A percentile compares a stretch with the other conserved stretches of the same genome.
These are phyloP conservation scores for Gelatoporia subvermispora DNA, from an alignment of 768 basidiomycete genomes.

Conservation along the genomic window DNA sequence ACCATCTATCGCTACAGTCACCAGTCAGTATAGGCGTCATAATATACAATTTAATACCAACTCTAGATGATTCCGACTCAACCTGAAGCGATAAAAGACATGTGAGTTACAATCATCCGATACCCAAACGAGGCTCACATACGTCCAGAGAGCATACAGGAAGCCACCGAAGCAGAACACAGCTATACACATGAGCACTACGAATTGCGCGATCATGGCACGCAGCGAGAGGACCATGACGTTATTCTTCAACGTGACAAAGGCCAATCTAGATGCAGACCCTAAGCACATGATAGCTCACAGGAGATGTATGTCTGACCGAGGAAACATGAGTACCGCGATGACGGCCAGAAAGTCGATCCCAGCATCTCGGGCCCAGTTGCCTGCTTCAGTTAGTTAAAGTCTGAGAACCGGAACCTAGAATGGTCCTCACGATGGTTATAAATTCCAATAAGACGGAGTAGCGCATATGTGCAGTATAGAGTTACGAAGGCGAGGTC, in stretches of 20 bases:
- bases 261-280: conserved; percentile 61
- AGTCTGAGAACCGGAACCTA: neutral
- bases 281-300: neutral
- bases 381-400: conserved; percentile 32
- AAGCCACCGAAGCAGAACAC: conserved; percentile 92
- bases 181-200: conserved; percentile 77
- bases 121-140: conserved; percentile 29
- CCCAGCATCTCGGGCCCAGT: conserved; percentile 66
- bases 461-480: conserved; percentile 68
- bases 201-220: conserved; percentile 91
- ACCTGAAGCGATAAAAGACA: conserved; percentile 31
- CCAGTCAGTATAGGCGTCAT: neutral
- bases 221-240: conserved; percentile 78
- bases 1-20: conserved; percentile 16
- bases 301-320: conserved; percentile 34
- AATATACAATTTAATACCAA: neutral
- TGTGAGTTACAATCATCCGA: neutral
- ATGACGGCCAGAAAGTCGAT: conserved; percentile 85
- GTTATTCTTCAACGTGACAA: conserved; percentile 82
- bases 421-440: conserved; percentile 41
- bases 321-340: conserved; percentile 86
- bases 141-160: conserved; percentile 92
- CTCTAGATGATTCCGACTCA: conserved; percentile 54
- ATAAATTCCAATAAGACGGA: conserved; percentile 77
- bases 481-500: conserved; percentile 88